These are phyloP conservation scores for Chenopodium quinoa DNA, from an alignment of 148 eudicot species.

Conservation along the genomic window DNA sequence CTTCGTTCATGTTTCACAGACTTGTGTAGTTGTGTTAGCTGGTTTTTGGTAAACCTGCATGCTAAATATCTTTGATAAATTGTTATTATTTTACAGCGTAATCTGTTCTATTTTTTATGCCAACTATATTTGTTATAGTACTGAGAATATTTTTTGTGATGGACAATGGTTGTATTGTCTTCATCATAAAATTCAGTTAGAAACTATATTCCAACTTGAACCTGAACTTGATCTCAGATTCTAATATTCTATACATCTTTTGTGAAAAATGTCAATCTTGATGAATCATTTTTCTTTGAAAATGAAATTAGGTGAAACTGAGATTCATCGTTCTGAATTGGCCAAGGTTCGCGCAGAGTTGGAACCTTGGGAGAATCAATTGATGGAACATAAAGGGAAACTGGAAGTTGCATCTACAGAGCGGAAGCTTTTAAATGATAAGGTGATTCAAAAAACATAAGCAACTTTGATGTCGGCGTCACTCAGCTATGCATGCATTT, in stretches of 20 bases:
- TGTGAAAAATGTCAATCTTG: background rate
- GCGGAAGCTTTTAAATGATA: conserved; percentile 68
- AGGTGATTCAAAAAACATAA: conserved; percentile 47
- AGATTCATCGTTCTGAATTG: conserved; percentile 62
- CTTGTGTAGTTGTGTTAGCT: background rate
- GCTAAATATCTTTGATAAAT: background rate
- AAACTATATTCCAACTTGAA: background rate
- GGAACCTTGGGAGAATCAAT: conserved; percentile 92
- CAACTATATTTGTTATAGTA: background rate
- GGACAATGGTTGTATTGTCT: background rate
- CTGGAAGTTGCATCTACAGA: conserved; percentile 87
- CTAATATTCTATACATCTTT: background rate
- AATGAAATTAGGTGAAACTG: conserved; percentile 68
- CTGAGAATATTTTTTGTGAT: background rate
- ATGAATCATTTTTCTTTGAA: background rate
- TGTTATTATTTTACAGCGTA: background rate
- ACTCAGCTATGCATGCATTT: background rate
- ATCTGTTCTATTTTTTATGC: background rate
- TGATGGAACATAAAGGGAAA: conserved; percentile 89
- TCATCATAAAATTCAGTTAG: background rate
- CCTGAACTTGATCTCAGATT: background rate
- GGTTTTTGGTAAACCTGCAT: background rate
- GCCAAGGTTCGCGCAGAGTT: conserved; percentile 77
- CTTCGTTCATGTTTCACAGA: background rate
- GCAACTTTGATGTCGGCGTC: background rate